These are phyloP conservation scores for Piromyces finnis DNA, from an alignment of 192 early-diverging fungal species.

Conservation along the genomic window DNA sequence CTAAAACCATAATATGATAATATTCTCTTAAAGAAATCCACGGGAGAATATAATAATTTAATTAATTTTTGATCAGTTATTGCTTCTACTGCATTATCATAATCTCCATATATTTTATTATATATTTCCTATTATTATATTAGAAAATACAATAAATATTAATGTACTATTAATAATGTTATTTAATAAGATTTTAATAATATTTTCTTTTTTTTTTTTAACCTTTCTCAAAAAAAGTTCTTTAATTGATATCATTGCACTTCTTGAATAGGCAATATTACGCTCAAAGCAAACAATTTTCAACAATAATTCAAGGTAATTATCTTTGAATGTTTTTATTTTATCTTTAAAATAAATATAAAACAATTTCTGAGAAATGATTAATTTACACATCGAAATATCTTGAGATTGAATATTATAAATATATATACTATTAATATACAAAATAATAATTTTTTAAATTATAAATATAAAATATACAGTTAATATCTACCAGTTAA, in stretches of 20 bases:
- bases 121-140: too few relatives aligned
- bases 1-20: background rate
- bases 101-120: too few relatives aligned
- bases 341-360: background rate
- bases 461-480: too few relatives aligned
- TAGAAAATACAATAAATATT: too few relatives aligned
- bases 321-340: background rate
- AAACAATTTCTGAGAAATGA: background rate
- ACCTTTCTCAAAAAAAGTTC: background rate
- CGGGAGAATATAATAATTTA: background rate
- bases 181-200: too few relatives aligned
- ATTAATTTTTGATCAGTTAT: background rate
- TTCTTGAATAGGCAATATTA: background rate
- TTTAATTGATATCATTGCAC: background rate
- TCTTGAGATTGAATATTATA: too few relatives aligned
- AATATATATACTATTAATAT: too few relatives aligned
- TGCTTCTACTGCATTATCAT: too few relatives aligned
- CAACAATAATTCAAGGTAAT: background rate
- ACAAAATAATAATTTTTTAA: too few relatives aligned
- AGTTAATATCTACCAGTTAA: background rate
- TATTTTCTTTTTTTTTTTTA: too few relatives aligned
- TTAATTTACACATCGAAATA: background rate
- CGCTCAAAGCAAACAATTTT: background rate
- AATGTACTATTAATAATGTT: too few relatives aligned
- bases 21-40: background rate